Conservation (phyloP, 2,329 filamentous ascomycete genomes). For the Teratosphaeria viscida region DNA sequence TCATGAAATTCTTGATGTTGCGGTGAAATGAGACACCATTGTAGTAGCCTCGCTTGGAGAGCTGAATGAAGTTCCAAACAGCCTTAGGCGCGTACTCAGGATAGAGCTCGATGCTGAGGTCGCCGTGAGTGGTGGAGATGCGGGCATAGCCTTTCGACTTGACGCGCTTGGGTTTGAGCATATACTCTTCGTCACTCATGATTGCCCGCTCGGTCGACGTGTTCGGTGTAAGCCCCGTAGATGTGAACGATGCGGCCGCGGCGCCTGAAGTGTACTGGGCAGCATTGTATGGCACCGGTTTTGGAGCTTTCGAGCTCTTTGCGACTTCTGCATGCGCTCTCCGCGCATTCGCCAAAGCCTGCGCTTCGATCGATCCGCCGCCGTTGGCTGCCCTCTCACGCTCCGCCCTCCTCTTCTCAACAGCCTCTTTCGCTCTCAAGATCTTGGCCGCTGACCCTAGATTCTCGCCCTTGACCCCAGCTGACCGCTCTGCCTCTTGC, state of each 20-base stretch:
- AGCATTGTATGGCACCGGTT: conserved; percentile 61
- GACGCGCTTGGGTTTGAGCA: conserved; percentile 81
- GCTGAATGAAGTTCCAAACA: conserved; percentile 90
- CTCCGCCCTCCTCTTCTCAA: conserved; percentile 77
- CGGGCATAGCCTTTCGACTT: conserved; percentile 86
- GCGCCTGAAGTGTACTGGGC: conserved; percentile 82
- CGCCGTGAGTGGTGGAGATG: conserved; percentile 75
- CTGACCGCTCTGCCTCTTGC: conserved; percentile 55
- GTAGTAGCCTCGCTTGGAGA: conserved; percentile 87
- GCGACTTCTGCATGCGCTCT: conserved; percentile 37
- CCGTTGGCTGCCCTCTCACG: conserved; percentile 33
- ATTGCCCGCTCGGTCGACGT: conserved; percentile 79
- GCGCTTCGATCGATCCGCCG: conserved; percentile 11
- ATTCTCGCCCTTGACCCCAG: conserved; percentile 61
- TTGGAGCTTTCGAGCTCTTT: conserved; percentile 17
- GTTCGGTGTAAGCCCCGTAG: conserved; percentile 83
- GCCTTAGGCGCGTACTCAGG: conserved; percentile 85
- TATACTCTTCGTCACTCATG: conserved; percentile 88
- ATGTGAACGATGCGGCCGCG: conserved; percentile 89
- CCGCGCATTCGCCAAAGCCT: conserved; percentile 45
- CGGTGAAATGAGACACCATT: conserved; percentile 75
- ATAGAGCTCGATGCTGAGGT: conserved; percentile 78
- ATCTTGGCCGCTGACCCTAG: conserved; percentile 76
- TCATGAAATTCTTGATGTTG: conserved; percentile 94
- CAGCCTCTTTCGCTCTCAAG: conserved; percentile 79